These are phyloP conservation scores for Porodaedalea pini DNA, from an alignment of 1,284 basidiomycete species.

Conservation along the genomic window DNA sequence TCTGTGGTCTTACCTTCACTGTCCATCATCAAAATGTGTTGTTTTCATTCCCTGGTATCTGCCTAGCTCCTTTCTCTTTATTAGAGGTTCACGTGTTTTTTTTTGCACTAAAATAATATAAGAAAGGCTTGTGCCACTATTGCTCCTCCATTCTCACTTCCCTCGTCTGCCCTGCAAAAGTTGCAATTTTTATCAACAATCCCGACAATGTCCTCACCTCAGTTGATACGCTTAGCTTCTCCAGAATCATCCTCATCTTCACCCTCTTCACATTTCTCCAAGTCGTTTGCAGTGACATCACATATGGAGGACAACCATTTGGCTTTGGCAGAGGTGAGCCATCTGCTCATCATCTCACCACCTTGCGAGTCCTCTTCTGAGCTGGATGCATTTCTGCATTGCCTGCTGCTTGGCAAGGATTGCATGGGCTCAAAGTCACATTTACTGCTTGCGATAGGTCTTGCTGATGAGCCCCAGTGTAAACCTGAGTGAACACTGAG, in stretches of 20 bases:
- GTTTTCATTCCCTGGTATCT: background rate
- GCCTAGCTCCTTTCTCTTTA: background rate
- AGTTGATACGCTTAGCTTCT: background rate
- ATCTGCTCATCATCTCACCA: slow-evolving; percentile 2
- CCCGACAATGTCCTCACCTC: background rate
- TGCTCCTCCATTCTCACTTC: background rate
- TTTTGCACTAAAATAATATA: background rate
- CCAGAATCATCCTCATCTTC: slow-evolving; percentile 1
- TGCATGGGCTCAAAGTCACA: background rate
- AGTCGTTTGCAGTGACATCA: background rate
- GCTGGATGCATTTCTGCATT: background rate
- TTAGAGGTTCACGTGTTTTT: background rate
- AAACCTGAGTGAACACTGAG: background rate
- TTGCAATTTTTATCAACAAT: background rate
- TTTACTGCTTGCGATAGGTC: slow-evolving; percentile 4
- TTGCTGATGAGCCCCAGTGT: background rate
- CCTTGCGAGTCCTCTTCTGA: background rate
- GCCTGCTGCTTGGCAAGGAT: background rate
- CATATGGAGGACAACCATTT: background rate
- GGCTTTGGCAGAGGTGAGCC: background rate
- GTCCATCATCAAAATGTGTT: too few species aligned
- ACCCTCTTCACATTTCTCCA: slow-evolving; percentile 6
- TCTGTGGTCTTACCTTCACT: background rate
- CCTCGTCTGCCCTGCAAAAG: background rate
- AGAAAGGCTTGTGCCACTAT: background rate